Percentiles rank a stretch among this genome's conserved stretches.
Conservation (phyloP, 805 yeast species). For the Sugiyamaella lignohabitans region DNA sequence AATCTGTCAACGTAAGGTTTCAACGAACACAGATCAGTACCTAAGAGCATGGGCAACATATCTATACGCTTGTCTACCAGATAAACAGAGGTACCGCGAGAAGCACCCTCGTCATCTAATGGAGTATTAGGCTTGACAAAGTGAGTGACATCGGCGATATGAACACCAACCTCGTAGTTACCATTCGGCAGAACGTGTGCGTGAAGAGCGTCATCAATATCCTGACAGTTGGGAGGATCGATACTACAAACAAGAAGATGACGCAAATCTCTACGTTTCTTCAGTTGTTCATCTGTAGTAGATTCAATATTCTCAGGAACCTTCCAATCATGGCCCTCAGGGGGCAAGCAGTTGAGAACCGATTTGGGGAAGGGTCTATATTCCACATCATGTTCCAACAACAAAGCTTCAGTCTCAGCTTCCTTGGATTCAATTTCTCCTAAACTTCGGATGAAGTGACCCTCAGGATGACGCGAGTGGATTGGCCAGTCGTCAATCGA, state of each 20-base stretch:
- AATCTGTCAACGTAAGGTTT: constrained; percentile 93
- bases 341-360: constrained; percentile 86
- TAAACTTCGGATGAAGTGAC: constrained; percentile 84
- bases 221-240: constrained; percentile 98
- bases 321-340: constrained; percentile 89
- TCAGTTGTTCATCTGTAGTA: constrained; percentile 34
- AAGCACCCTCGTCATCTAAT: constrained; percentile 90
- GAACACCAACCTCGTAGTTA: constrained; percentile 95
- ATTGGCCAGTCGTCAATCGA: constrained; percentile 92
- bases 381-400: constrained; percentile 93
- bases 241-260: constrained; percentile 88
- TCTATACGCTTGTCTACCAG: constrained; percentile 97
- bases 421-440: constrained; percentile 88
- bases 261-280: constrained; percentile 74
- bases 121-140: constrained; percentile 92
- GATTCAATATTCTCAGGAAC: constrained; percentile 56
- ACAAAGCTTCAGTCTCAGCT: constrained; percentile 93
- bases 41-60: constrained; percentile 92
- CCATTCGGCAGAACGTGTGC: constrained; percentile 83
- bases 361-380: constrained; percentile 91
- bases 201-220: constrained; percentile 96
- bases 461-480: constrained; percentile 79
- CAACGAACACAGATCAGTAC: constrained; percentile 92
- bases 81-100: constrained; percentile 95
- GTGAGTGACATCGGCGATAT: constrained; percentile 97